Conservation (phyloP, 2,329 filamentous ascomycete genomes). For the Alternaria atra region DNA sequence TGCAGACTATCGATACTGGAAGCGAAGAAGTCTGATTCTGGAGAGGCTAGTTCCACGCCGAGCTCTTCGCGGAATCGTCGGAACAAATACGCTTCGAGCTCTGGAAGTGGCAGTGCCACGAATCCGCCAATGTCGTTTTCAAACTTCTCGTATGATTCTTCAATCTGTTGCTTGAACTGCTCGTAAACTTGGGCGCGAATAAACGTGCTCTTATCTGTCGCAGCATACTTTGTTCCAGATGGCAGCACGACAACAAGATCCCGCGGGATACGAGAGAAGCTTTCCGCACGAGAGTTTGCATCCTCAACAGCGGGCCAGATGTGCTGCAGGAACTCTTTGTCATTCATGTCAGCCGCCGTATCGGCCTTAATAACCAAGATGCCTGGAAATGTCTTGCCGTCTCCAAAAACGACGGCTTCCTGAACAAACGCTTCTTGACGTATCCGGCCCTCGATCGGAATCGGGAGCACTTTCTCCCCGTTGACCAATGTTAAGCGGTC, state of each 20-base stretch:
- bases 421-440: constrained; percentile 62
- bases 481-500: constrained; percentile 60
- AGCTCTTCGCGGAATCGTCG: constrained; percentile 30
- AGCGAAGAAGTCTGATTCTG: constrained; percentile 66
- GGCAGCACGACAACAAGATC: constrained; percentile 64
- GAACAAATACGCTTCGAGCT: constrained; percentile 44
- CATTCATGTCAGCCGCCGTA: constrained; percentile 52
- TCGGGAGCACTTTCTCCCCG: constrained; percentile 61
- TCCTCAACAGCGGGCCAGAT: constrained; percentile 62
- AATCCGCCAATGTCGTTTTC: constrained; percentile 26
- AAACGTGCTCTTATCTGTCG: constrained; percentile 66
- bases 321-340: constrained; percentile 57
- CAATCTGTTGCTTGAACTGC: constrained; percentile 59
- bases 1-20: constrained; percentile 68
- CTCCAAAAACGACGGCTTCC: constrained; percentile 67
- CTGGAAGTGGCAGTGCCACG: constrained; percentile 38
- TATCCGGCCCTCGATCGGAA: constrained; percentile 63
- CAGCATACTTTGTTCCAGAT: constrained; percentile 57
- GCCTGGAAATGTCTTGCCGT: constrained; percentile 62
- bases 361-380: constrained; percentile 63
- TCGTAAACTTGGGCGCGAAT: constrained; percentile 63
- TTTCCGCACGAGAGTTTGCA: constrained; percentile 61
- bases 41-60: constrained; percentile 27
- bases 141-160: constrained; percentile 53
- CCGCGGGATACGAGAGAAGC: constrained; percentile 62